Evolutionary conservation across 768 basidiomycete genomes (phyloP), one percentile per base, ranked within the genome.

Genomic region (Phylloporus sp.): DNA sequence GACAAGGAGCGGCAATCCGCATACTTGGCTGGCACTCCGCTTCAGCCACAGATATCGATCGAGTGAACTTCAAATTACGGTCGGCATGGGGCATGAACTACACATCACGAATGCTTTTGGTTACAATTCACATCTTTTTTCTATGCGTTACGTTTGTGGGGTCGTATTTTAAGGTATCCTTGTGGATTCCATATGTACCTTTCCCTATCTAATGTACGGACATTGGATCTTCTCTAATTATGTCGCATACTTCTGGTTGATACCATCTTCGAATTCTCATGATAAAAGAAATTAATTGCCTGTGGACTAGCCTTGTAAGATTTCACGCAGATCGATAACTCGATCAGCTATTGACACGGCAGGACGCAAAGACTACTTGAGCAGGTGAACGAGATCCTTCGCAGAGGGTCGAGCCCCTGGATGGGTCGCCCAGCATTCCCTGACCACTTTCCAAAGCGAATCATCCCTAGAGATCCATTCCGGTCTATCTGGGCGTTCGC

Each of bases 1-100:
- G 72, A 72, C 41, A 80, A 76, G 79, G 72, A 80, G 60, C 73
- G 71, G 49, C 72, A 76, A 55, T 71, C 73, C 20, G 70, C 74
- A n/a, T 82, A 82, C 61, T 54, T 66, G 29, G 50, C 43, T 31
- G 76, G 73, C 42, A 63, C 72, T 34, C 75, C 78, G 4, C 65
- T 88, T 40, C 76, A 73, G 31, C 80, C 75, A 54, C 79, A 89
- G 54, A 81, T 91, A 68, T 90, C 88, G 26, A 91, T 92, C 55
- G 89, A 92, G 66, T 91, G 64, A 75, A 56, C 4, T 2, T 36
- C 38, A 4, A 22, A 12, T 35, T 20, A 22, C 31, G 45, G 15
- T 32, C 29, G 29, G 27, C 18, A 10, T 22, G 31, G 24, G 46
- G 40, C 18, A 26, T 20, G 52, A 50, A 15, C 29, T 27, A 40